Evolutionary conservation across 805 yeast genomes (phyloP).

Genomic region (Trichomonascus vanleenenianus): DNA sequence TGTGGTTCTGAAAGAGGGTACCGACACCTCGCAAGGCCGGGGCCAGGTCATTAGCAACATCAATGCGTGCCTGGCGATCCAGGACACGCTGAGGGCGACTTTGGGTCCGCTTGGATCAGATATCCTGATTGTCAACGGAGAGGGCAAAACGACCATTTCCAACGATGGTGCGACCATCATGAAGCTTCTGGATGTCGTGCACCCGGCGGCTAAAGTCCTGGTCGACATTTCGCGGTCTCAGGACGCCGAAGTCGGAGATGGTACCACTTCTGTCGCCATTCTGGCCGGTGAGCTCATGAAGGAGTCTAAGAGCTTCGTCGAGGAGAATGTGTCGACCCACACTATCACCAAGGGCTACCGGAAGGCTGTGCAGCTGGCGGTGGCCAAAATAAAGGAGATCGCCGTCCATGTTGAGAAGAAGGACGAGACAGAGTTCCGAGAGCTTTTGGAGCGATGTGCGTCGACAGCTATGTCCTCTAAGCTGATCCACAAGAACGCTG

Average conservation of each 20-base stretch:
- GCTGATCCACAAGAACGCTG: constrained; percentile 77
- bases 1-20: constrained; percentile 95
- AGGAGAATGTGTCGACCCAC: constrained; percentile 93
- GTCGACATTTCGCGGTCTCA: constrained; percentile 94
- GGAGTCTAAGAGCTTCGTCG: constrained; percentile 84
- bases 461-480: constrained; percentile 97
- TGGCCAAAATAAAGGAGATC: constrained; percentile 61
- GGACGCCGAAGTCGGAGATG: constrained; percentile 98
- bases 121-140: constrained; percentile 74
- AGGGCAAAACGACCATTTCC: constrained; percentile 88
- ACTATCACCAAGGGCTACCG: constrained; percentile 82
- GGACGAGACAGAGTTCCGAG: constrained; percentile 55
- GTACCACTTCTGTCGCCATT: constrained; percentile 94
- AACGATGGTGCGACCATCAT: constrained; percentile 98
- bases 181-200: constrained; percentile 87
- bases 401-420: constrained; percentile 59
- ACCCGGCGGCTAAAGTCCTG: constrained; percentile 94
- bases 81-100: constrained; percentile 90
- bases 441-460: constrained; percentile 83
- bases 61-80: constrained; percentile 95
- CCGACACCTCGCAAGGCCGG: constrained; percentile 92
- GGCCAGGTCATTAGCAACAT: constrained; percentile 94
- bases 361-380: constrained; percentile 71
- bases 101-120: constrained; percentile 97
- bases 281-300: constrained; percentile 83